Conservation (phyloP, 1,139 yeast species). For the Candida freyschussii region DNA sequence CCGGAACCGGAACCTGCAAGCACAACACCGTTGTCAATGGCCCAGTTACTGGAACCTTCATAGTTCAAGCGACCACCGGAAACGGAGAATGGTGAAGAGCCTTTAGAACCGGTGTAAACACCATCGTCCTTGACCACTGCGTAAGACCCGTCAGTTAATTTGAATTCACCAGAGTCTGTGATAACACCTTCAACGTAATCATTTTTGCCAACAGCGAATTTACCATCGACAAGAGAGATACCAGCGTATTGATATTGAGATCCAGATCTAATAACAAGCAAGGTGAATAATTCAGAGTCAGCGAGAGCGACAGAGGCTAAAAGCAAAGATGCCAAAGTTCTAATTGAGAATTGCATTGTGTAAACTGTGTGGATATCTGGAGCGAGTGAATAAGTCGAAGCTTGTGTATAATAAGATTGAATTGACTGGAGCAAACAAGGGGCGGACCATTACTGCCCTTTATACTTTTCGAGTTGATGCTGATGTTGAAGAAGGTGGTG, state of each 20-base stretch:
- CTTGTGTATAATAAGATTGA: no score
- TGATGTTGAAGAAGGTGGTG: no score
- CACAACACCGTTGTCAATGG: constrained; percentile 6
- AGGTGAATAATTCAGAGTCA: constrained; percentile 31
- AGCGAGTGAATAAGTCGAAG: no score
- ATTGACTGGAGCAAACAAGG: no score
- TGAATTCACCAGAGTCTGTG: constrained; percentile 30
- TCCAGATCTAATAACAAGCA: constrained; percentile 31
- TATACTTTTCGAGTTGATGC: no score
- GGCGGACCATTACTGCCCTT: no score
- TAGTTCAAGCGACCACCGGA: constrained; percentile 24
- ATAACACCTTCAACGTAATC: constrained; percentile 19
- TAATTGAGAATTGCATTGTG: constrained; percentile 14
- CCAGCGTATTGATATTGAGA: constrained; percentile 28
- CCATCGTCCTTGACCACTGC: constrained; percentile 24
- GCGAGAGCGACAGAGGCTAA: constrained; percentile 26
- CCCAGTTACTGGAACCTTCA: constrained; percentile 22
- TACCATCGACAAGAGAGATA: constrained; percentile 16
- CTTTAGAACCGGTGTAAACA: constrained; percentile 23
- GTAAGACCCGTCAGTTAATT: constrained; percentile 26
- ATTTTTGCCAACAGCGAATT: constrained; percentile 13
- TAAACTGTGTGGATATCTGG: constrained; percentile 5
- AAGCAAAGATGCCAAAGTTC: constrained; percentile 11
- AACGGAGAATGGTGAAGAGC: constrained; percentile 27
- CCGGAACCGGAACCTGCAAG: constrained; percentile 6